phyloP scores from a whole-genome alignment of 805 yeast species.

The Schwanniomyces sp. region DNA sequence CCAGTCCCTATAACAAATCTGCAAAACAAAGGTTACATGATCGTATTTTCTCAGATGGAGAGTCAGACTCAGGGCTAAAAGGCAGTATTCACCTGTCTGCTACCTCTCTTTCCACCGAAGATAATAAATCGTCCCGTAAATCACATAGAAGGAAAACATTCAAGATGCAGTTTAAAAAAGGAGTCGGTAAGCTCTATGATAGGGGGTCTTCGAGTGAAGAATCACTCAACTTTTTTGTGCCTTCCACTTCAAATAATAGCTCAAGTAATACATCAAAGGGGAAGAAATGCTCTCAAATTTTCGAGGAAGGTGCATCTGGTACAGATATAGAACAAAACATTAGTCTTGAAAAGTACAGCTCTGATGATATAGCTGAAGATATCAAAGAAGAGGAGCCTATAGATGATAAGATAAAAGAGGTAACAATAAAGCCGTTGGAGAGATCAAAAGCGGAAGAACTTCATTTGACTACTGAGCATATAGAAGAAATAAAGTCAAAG shows the following conservation, averaged over 20 bases:
- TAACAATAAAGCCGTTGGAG: conserved; percentile 1
- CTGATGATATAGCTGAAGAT: neutral
- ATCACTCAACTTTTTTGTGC: neutral
- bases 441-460: neutral
- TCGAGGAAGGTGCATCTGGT: neutral
- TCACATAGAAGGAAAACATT: neutral
- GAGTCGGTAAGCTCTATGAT: neutral
- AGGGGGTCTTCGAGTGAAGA: neutral
- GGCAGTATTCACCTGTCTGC: conserved; percentile 8
- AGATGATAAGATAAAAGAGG: neutral
- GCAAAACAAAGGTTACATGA: conserved; percentile 27
- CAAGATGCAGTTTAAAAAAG: neutral
- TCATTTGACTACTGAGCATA: conserved; percentile 2
- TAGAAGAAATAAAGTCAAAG: conserved; percentile 4
- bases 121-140: neutral
- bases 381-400: neutral
- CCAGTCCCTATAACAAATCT: conserved; percentile 1
- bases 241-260: neutral
- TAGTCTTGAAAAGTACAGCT: neutral
- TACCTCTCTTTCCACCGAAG: conserved; percentile 1
- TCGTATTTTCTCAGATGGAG: conserved; percentile 25
- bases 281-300: neutral
- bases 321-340: neutral
- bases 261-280: neutral
- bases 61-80: conserved; percentile 1